A percentile compares a stretch with the other conserved stretches of the same genome.
Evolutionary conservation across 331 rosid genomes (phyloP).

Genomic region (Erythrophleum ivorense): DNA sequence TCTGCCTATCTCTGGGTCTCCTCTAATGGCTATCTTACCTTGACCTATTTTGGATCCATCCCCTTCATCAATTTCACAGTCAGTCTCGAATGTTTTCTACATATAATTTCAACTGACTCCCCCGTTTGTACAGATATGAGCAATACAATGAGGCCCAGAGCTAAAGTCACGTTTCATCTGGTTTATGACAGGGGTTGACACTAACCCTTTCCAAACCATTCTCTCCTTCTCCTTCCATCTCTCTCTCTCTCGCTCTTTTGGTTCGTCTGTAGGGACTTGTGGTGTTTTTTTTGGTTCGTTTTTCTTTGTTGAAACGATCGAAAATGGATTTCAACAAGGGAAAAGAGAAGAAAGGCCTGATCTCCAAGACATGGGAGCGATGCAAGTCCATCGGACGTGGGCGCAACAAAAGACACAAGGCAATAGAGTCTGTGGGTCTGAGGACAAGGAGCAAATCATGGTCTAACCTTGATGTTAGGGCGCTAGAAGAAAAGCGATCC

Average conservation of each 20-base stretch:
- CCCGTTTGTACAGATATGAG: conserved; percentile 48
- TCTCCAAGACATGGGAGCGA: conserved; percentile 76
- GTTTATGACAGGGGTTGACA: conserved; percentile 79
- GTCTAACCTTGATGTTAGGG: conserved; percentile 1
- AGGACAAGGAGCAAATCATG: conserved; percentile 51
- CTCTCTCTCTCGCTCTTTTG: background rate
- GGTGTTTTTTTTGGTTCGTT: too few species aligned
- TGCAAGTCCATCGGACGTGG: conserved; percentile 76
- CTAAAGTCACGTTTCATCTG: conserved; percentile 57
- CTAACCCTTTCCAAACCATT: background rate
- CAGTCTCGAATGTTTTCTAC: background rate
- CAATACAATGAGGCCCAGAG: conserved; percentile 76
- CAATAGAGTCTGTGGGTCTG: background rate
- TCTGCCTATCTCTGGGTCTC: background rate
- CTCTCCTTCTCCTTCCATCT: background rate
- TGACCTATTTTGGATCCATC: background rate
- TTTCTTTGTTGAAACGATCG: background rate
- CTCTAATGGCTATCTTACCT: background rate
- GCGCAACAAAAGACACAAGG: background rate
- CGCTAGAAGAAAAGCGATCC: conserved; percentile 4
- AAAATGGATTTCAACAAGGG: conserved; percentile 30
- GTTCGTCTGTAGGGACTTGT: background rate
- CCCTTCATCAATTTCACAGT: background rate
- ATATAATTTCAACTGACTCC: background rate
- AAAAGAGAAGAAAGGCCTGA: conserved; percentile 56